A percentile compares a stretch with the other conserved stretches of the same genome.
phyloP scores from a whole-genome alignment of 345 rosid species.

The Mallotus nudiflorus region DNA sequence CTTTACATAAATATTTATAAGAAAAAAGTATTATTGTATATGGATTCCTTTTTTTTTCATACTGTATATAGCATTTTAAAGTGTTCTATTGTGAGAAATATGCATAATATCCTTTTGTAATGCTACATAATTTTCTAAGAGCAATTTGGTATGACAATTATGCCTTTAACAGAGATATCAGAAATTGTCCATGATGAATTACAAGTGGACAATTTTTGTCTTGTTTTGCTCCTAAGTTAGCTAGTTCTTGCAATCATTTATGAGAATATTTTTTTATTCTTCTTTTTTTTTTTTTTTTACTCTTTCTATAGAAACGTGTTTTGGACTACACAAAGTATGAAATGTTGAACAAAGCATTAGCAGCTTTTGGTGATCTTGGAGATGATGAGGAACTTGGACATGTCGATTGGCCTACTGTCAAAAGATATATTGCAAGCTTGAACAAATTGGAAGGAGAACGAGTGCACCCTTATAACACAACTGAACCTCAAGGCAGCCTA shows the following conservation, averaged over 20 bases:
- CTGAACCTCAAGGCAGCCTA: constrained; percentile 43
- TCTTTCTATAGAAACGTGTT: constrained; percentile 63
- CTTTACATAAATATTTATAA: not conserved
- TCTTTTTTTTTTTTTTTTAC: constrained; percentile 5
- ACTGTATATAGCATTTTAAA: no score
- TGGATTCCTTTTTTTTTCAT: no score
- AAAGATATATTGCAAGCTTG: constrained; percentile 65
- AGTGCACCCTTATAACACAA: constrained; percentile 66
- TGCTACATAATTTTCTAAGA: not conserved
- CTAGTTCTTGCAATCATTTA: not conserved
- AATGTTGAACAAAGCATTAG: constrained; percentile 78
- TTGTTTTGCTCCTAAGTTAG: not conserved
- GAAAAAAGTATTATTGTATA: no score
- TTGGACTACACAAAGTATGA: constrained; percentile 82
- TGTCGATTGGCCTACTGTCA: constrained; percentile 88
- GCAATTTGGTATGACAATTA: not conserved
- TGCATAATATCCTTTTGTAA: not conserved
- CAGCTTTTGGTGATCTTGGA: constrained; percentile 82
- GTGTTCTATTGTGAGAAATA: not conserved
- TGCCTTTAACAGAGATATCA: not conserved
- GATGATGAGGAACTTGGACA: constrained; percentile 99
- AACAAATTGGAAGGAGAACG: constrained; percentile 57
- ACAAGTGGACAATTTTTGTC: not conserved
- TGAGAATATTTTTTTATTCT: no score
- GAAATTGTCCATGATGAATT: not conserved